phyloP scores from a whole-genome alignment of 78 protist species.

The Dictyostelium brefeldianum region DNA sequence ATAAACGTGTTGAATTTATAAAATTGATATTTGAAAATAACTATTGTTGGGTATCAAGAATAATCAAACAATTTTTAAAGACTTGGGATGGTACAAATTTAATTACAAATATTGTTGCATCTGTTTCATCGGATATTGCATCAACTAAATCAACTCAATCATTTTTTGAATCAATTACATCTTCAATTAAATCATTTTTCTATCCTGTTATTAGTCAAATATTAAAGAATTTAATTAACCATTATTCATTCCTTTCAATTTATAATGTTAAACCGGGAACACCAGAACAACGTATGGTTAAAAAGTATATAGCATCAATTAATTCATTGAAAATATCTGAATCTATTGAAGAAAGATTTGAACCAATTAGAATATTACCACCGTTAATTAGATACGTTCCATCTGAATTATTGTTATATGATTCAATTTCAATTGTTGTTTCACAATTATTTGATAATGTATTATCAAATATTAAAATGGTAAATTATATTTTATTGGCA shows the following conservation, averaged over 20 bases:
- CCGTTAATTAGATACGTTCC: neutral
- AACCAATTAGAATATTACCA: conserved; percentile 26
- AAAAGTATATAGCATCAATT: neutral
- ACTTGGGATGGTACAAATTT: conserved; percentile 19
- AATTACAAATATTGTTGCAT: conserved; percentile 4
- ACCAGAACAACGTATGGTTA: neutral
- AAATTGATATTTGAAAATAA: conserved; percentile 4
- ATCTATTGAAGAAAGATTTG: conserved; percentile 23
- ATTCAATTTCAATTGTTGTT: neutral
- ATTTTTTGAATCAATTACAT: conserved; percentile 39
- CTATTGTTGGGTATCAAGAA: neutral
- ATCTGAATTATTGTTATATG: neutral
- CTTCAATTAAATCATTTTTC: conserved; percentile 24
- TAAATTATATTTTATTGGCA: neutral
- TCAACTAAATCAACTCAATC: conserved; percentile 12
- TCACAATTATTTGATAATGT: conserved; percentile 10
- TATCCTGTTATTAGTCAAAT: conserved; percentile 30
- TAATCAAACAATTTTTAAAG: neutral
- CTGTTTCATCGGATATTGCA: conserved; percentile 17
- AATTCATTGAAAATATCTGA: conserved; percentile 17
- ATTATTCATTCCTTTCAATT: conserved; percentile 7
- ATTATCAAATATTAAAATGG: neutral
- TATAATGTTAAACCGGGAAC: neutral
- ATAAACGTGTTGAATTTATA: neutral
- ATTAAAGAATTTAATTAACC: conserved; percentile 16